Evolutionary conservation across 768 basidiomycete species (phyloP).

Genomic region (Trametes villosa): DNA sequence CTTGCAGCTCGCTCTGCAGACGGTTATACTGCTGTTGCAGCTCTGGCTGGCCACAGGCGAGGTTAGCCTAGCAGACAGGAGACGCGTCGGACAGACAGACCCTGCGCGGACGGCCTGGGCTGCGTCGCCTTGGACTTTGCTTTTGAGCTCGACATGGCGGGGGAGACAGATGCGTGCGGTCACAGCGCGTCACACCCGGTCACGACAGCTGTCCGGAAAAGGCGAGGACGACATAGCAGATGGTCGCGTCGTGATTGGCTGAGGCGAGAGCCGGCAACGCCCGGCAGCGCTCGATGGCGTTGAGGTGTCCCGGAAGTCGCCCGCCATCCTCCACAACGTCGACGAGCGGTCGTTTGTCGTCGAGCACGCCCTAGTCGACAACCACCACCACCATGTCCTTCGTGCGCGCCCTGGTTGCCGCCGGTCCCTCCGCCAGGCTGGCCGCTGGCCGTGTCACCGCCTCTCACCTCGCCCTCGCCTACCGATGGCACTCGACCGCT

Average conservation of each 20-base stretch:
- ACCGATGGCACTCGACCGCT: conserved; percentile 55
- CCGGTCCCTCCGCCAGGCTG: conserved; percentile 57
- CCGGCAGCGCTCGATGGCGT: conserved; percentile 31
- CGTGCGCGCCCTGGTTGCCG: conserved; percentile 51
- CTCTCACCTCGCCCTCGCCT: conserved; percentile 43
- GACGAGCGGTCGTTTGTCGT: conserved; percentile 29
- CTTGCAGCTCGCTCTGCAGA: conserved; percentile 87
- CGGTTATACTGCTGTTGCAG: conserved; percentile 82
- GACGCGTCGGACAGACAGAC: conserved; percentile 45
- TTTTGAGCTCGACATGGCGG: conserved; percentile 59
- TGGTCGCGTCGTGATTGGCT: conserved; percentile 51
- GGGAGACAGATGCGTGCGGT: conserved; percentile 27
- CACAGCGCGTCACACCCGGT: conserved; percentile 9
- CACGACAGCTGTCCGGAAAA: neutral
- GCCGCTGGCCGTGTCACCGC: conserved; percentile 31
- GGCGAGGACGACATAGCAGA: conserved; percentile 25
- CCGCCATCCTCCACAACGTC: conserved; percentile 29
- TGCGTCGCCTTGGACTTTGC: conserved; percentile 60
- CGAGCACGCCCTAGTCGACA: conserved; percentile 39
- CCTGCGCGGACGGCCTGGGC: conserved; percentile 69
- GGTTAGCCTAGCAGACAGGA: neutral
- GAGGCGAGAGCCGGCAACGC: conserved; percentile 30
- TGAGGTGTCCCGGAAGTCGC: conserved; percentile 29
- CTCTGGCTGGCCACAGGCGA: conserved; percentile 58
- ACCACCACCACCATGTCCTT: conserved; percentile 61